Percentiles rank a stretch among this genome's conserved stretches.
These are phyloP conservation scores for Hypocrella siamensis DNA, from an alignment of 2,329 filamentous ascomycete genomes.

Conservation along the genomic window DNA sequence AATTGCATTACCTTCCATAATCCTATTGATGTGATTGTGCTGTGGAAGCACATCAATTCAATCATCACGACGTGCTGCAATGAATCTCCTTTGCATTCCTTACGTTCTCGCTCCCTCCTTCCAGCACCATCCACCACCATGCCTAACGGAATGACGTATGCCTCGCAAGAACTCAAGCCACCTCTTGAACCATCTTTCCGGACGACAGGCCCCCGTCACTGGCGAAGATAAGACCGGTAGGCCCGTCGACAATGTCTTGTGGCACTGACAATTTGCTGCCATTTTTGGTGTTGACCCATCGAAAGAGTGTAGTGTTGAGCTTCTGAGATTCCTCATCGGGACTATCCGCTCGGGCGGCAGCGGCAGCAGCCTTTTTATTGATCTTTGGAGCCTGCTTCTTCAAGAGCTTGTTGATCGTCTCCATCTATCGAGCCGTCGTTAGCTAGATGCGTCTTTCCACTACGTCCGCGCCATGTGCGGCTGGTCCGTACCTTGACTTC, in stretches of 20 bases:
- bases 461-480: not conserved
- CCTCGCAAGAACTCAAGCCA: conserved; percentile 19
- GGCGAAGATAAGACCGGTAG: conserved; percentile 43
- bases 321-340: conserved; percentile 30
- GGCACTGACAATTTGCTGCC: conserved; percentile 51
- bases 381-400: conserved; percentile 74
- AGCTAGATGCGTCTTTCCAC: not conserved
- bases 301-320: conserved; percentile 45
- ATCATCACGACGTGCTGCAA: too few relatives aligned
- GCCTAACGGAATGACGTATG: too few relatives aligned
- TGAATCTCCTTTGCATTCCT: too few relatives aligned
- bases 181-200: conserved; percentile 40
- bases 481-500: conserved; percentile 38
- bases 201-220: conserved; percentile 13
- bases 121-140: too few relatives aligned
- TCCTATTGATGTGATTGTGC: too few relatives aligned
- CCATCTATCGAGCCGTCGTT: conserved; percentile 40
- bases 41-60: too few relatives aligned
- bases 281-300: conserved; percentile 54
- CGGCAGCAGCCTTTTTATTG: conserved; percentile 33
- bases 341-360: conserved; percentile 27
- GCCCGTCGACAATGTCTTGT: conserved; percentile 49
- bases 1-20: too few relatives aligned
- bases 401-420: conserved; percentile 80
- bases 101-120: too few relatives aligned